phyloP scores from a whole-genome alignment of 176 grass and related monocot species.

The Avena atlantica region DNA sequence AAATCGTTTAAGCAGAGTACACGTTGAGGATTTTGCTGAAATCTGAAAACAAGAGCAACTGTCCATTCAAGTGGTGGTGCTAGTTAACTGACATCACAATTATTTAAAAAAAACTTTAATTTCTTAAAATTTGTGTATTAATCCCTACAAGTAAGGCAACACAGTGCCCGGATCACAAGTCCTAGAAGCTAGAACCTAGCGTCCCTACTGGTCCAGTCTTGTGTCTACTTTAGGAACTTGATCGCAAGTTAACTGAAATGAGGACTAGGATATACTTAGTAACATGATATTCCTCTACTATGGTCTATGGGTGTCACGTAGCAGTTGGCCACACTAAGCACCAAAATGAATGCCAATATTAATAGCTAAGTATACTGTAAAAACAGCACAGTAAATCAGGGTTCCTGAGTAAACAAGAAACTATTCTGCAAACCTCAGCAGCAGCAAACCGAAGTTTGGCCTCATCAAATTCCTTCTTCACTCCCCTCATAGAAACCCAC shows the following conservation, averaged over 20 bases:
- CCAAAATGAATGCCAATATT: conserved; percentile 18
- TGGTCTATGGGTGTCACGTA: conserved; percentile 9
- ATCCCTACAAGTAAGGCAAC: too few relatives aligned
- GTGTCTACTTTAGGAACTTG: conserved; percentile 6
- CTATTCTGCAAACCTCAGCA: conserved; percentile 75
- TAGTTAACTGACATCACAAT: too few relatives aligned
- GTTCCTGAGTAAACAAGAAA: conserved; percentile 13
- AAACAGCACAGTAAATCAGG: conserved; percentile 23
- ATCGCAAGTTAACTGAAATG: not conserved
- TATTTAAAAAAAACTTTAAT: too few relatives aligned
- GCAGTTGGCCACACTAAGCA: not conserved
- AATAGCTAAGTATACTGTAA: not conserved
- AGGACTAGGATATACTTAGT: not conserved
- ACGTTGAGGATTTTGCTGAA: conserved; percentile 23
- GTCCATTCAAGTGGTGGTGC: not conserved
- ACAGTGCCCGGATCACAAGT: too few relatives aligned
- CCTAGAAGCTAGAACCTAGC: too few relatives aligned
- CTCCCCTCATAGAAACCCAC: conserved; percentile 82
- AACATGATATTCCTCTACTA: conserved; percentile 12
- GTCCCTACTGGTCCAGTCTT: too few relatives aligned
- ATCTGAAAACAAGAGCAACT: conserved; percentile 13
- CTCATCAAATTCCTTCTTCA: conserved; percentile 93
- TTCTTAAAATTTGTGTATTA: too few relatives aligned
- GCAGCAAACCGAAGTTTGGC: conserved; percentile 94
- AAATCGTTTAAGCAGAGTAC: conserved; percentile 25